Conservation (phyloP, 2,329 filamentous ascomycete species). For the Fusarium sp. region DNA sequence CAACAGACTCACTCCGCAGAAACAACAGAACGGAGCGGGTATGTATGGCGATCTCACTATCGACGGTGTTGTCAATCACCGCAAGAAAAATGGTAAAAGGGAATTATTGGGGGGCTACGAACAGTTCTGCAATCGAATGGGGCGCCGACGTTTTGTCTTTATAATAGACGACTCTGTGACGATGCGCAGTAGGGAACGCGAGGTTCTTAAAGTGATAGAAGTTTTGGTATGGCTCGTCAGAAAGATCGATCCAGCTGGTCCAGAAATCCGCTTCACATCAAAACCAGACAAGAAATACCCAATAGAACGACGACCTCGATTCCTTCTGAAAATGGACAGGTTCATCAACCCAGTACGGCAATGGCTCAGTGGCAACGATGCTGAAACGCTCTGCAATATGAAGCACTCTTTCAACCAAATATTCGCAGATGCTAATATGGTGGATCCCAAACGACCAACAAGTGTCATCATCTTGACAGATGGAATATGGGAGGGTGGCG, state of each 20-base stretch:
- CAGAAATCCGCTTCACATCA: conserved; percentile 27
- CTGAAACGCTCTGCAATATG: conserved; percentile 18
- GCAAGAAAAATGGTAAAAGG: neutral
- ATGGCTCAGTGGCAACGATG: neutral
- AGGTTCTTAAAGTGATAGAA: neutral
- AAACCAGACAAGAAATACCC: neutral
- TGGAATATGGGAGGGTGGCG: conserved; percentile 5
- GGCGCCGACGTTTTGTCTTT: conserved; percentile 20
- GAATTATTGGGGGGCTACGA: conserved; percentile 6
- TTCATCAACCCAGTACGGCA: neutral
- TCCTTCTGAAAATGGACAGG: neutral
- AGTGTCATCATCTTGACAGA: conserved; percentile 29
- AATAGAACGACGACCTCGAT: no score
- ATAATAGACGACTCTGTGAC: conserved; percentile 30
- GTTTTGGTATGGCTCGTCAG: conserved; percentile 14
- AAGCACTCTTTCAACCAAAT: neutral
- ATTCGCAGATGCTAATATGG: neutral
- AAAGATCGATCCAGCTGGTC: neutral
- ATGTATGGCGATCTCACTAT: neutral
- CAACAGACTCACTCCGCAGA: neutral
- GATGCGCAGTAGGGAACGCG: neutral
- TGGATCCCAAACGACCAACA: neutral
- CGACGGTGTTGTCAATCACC: neutral
- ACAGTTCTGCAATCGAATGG: neutral
- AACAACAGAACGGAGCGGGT: neutral